Base-by-base conservation (phyloP, 441 rosid genomes). In the Hura crepitans region DNA sequence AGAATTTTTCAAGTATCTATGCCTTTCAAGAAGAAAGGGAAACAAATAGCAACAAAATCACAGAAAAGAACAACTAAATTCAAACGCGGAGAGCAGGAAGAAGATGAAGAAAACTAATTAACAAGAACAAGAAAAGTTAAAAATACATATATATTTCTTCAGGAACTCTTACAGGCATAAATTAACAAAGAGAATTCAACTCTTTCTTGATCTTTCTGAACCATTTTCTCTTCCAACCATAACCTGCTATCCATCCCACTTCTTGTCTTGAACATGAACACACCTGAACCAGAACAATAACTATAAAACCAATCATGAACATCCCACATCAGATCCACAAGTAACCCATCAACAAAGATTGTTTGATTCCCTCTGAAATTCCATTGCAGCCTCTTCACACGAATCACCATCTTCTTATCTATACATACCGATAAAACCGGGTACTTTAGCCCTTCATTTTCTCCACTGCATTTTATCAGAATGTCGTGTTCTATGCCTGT, bases 291-390 rank as follows among this genome's bases (percentile, higher is more conserved):
- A 69, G 22, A 58, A 58, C 42, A 35, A 18, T 35, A 11, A 30
- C 31, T 79, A 69, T 83, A 93, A 81, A 91, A 91, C 98, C 97
- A 93, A 66, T 86, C 90, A 82, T 93, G 96, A 10, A 89, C 94
- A 78, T 93, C 96, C 98, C 98, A 93, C 89, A 93, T 75, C 78
- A 93, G 69, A 82, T 93, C 95, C 70, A 93, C 89, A 15, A 85
- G 73, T 79, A 84, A 78, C 4, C 96, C 95, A 69, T 93, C 93
- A 13, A 93, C 68, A 69, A 91, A 93, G 14, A 93, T 87, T 3
- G 89, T 88, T 73, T 89, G 97, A 62, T 90, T 91, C 65, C 97
- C 96, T 72, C 96, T 82, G 54, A 93, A 93, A 75, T 91, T 93
- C 97, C 97, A 89, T 27, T 86, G 94, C 73, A 89, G 72, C 73